Evolutionary conservation across 768 basidiomycete species (phyloP).

Genomic region (Auriscalpium vulgare): DNA sequence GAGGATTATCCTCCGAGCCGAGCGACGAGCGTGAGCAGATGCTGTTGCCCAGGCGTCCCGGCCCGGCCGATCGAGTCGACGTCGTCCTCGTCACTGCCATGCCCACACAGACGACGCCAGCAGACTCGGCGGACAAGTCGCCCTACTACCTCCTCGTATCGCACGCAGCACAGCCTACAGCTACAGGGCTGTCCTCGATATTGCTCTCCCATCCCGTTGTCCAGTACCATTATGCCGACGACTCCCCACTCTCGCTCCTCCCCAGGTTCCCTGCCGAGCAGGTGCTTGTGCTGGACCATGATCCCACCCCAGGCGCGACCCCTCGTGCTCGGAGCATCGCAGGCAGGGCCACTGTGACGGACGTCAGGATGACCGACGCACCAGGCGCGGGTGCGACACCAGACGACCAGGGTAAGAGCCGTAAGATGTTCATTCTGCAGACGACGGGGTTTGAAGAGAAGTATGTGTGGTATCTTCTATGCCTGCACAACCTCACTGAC

Average conservation of each 20-base stretch:
- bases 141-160: slow-evolving; percentile 70
- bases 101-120: too few species aligned
- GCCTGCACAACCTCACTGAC: too few species aligned
- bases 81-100: too few species aligned
- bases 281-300: slow-evolving; percentile 66
- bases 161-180: slow-evolving; percentile 37
- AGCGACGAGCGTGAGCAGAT: too few species aligned
- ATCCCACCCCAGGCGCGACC: slow-evolving; percentile 29
- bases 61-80: too few species aligned
- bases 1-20: too few species aligned
- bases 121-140: slow-evolving; percentile 17
- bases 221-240: slow-evolving; percentile 79
- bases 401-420: slow-evolving; percentile 36
- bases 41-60: too few species aligned
- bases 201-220: slow-evolving; percentile 62
- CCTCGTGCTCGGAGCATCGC: slow-evolving; percentile 49
- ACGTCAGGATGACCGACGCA: slow-evolving; percentile 61
- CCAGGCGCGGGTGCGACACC: slow-evolving; percentile 57
- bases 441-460: slow-evolving; percentile 48
- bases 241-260: slow-evolving; percentile 58
- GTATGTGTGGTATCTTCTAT: slow-evolving; percentile 22
- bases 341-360: slow-evolving; percentile 39
- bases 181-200: slow-evolving; percentile 30
- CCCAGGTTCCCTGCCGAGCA: slow-evolving; percentile 57
- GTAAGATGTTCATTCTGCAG: slow-evolving; percentile 71